phyloP scores from a whole-genome alignment of 768 basidiomycete genomes.

The Xerocomus potaroensis region DNA sequence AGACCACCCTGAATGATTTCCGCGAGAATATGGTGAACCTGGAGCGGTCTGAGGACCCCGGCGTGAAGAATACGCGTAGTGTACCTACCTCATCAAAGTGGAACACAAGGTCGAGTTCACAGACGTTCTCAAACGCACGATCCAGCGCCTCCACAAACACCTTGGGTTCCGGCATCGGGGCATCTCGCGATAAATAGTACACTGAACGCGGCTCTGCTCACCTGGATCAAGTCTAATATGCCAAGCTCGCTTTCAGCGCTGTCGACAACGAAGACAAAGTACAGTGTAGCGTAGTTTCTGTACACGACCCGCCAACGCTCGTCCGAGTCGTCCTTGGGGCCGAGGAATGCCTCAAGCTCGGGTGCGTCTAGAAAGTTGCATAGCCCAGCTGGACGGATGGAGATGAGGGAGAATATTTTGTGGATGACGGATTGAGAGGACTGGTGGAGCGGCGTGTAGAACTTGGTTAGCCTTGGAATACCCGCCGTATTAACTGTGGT shows the following conservation, averaged over 20 bases:
- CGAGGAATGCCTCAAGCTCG: slow-evolving; percentile 73
- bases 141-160: slow-evolving; percentile 98
- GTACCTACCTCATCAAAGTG: slow-evolving; percentile 90
- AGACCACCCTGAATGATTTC: slow-evolving; percentile 97
- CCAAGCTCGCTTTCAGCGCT: slow-evolving; percentile 95
- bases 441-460: slow-evolving; percentile 74
- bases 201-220: slow-evolving; percentile 32
- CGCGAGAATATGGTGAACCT: slow-evolving; percentile 91
- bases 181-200: background rate
- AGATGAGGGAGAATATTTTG: slow-evolving; percentile 88
- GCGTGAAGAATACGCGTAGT: background rate
- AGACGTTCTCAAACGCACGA: slow-evolving; percentile 95
- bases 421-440: slow-evolving; percentile 65
- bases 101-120: slow-evolving; percentile 96
- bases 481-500: slow-evolving; percentile 90
- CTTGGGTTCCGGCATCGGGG: slow-evolving; percentile 27
- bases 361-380: slow-evolving; percentile 98
- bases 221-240: slow-evolving; percentile 94
- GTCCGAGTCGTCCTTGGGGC: slow-evolving; percentile 43
- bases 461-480: slow-evolving; percentile 78
- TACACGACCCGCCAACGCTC: slow-evolving; percentile 87
- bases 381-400: slow-evolving; percentile 70
- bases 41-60: slow-evolving; percentile 3
- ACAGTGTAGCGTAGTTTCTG: slow-evolving; percentile 91
- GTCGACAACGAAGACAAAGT: slow-evolving; percentile 97